Conservation (phyloP, 1,284 basidiomycete genomes). For the Sanghuangporus baumii region DNA sequence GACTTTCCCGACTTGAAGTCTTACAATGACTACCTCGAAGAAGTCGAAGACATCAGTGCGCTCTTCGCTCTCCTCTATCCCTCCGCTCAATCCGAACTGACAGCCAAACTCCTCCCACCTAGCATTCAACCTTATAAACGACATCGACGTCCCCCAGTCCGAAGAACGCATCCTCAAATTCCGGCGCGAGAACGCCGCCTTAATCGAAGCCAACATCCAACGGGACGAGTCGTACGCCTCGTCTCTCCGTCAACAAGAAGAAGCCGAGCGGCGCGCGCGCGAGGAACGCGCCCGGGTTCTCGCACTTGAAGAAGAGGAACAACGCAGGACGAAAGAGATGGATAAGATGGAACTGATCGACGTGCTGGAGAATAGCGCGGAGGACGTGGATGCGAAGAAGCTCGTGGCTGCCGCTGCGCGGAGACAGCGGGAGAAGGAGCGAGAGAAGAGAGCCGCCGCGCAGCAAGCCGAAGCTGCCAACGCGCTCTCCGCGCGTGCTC, state of each 20-base stretch:
- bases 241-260: conserved; percentile 69
- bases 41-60: conserved; percentile 93
- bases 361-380: conserved; percentile 38
- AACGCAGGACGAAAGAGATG: conserved; percentile 9
- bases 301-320: not conserved
- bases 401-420: conserved; percentile 61
- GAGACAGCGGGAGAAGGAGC: conserved; percentile 26
- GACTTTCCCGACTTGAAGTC: conserved; percentile 80
- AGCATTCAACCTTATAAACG: conserved; percentile 97
- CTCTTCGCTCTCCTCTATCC: conserved; percentile 16
- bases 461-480: conserved; percentile 25
- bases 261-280: conserved; percentile 57
- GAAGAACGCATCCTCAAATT: conserved; percentile 81
- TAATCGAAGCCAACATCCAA: conserved; percentile 76
- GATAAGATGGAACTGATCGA: conserved; percentile 33
- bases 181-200: conserved; percentile 72
- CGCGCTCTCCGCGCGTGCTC: conserved; percentile 42
- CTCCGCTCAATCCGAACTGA: not conserved
- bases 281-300: conserved; percentile 35
- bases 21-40: conserved; percentile 97
- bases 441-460: conserved; percentile 34
- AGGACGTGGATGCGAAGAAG: conserved; percentile 48
- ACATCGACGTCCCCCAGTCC: conserved; percentile 80
- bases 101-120: conserved; percentile 15
- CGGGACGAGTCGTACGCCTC: conserved; percentile 72